phyloP scores from a whole-genome alignment of 164 flowering plant species.

The Aristolochia fimbriata region DNA sequence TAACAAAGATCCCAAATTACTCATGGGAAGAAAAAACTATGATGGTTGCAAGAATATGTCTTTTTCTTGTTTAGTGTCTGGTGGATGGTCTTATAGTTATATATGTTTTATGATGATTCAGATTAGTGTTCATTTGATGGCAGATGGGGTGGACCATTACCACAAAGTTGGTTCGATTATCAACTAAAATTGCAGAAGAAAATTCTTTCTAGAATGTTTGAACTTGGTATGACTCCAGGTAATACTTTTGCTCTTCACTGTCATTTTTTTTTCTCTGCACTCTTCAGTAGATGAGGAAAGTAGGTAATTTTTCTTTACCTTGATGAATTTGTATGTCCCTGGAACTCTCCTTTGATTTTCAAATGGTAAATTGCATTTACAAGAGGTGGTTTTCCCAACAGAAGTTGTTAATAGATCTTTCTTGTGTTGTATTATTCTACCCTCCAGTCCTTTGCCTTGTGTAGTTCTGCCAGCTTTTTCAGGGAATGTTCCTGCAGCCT shows the following conservation, averaged over 20 bases:
- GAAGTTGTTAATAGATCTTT: too few species aligned
- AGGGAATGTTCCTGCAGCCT: slow-evolving; percentile 69
- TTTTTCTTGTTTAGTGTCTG: not conserved
- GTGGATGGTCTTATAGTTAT: too few species aligned
- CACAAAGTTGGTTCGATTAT: slow-evolving; percentile 71
- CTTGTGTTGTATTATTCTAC: too few species aligned
- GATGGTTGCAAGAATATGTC: not conserved
- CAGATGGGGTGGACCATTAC: slow-evolving; percentile 87
- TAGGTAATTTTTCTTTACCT: not conserved
- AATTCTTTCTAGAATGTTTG: slow-evolving; percentile 62
- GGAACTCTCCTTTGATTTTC: too few species aligned
- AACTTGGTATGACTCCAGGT: slow-evolving; percentile 88
- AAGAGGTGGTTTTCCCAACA: too few species aligned
- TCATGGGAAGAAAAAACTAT: not conserved
- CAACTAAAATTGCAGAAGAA: slow-evolving; percentile 56
- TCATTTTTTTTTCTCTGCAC: not conserved
- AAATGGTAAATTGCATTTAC: too few species aligned
- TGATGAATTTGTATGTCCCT: too few species aligned
- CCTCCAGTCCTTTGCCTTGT: not conserved
- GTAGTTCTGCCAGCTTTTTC: slow-evolving; percentile 80
- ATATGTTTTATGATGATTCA: too few species aligned
- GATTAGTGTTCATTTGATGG: slow-evolving; percentile 1
- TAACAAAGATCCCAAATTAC: too few species aligned
- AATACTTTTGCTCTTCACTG: not conserved
- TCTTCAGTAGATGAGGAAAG: not conserved